A percentile compares a stretch with the other conserved stretches of the same genome.
Evolutionary conservation across 345 rosid species (phyloP).

Genomic region (Firmiana major): DNA sequence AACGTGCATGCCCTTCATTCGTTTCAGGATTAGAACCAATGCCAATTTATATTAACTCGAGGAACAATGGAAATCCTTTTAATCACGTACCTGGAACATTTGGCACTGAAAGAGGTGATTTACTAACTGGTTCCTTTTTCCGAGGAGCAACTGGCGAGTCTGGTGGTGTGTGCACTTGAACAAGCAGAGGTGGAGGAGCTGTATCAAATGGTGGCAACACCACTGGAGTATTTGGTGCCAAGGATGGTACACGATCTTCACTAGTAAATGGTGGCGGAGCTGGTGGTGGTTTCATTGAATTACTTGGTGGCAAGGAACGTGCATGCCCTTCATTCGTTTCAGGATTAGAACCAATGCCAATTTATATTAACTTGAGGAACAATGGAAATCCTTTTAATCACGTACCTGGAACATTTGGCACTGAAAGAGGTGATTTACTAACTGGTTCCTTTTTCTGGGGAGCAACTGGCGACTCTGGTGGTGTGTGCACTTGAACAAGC

Average conservation of each 20-base stretch:
- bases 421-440: slow-evolving; percentile 30
- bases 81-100: slow-evolving; percentile 35
- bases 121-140: slow-evolving; percentile 27
- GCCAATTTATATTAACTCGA: slow-evolving; percentile 21
- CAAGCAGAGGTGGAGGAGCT: slow-evolving; percentile 38
- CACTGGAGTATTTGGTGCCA: slow-evolving; percentile 29
- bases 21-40: background rate
- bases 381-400: slow-evolving; percentile 9
- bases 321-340: no score
- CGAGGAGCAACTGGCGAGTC: slow-evolving; percentile 26
- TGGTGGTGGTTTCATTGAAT: no score
- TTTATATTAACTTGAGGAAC: slow-evolving; percentile 21
- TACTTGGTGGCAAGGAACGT: no score
- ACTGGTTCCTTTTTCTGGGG: slow-evolving; percentile 28
- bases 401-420: slow-evolving; percentile 41
- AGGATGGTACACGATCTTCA: slow-evolving; percentile 25
- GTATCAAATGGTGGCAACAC: slow-evolving; percentile 34
- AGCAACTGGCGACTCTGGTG: slow-evolving; percentile 27
- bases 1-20: no score
- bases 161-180: slow-evolving; percentile 22
- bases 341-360: slow-evolving; percentile 14
- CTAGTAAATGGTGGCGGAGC: slow-evolving; percentile 28
- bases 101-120: slow-evolving; percentile 35
- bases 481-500: slow-evolving; percentile 16
- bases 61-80: slow-evolving; percentile 13